These are phyloP conservation scores for Arthroderma sp. DNA, from an alignment of 2,329 filamentous ascomycete species.

Conservation along the genomic window DNA sequence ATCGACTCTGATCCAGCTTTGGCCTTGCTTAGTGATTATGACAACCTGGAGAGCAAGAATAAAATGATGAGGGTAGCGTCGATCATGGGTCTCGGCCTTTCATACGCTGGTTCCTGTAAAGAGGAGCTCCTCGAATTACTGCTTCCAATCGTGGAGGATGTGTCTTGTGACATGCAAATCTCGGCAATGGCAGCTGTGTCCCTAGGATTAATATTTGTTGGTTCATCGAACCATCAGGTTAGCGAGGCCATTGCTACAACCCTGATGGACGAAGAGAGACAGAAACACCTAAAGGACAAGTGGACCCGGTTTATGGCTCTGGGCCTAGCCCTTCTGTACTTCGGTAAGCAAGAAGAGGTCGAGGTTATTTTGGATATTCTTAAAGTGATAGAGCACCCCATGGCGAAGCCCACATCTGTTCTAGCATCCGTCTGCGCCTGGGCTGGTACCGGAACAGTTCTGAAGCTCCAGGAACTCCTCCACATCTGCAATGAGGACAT, in stretches of 20 bases:
- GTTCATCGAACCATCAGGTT: conserved; percentile 80
- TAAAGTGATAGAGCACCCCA: conserved; percentile 92
- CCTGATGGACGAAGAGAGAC: conserved; percentile 82
- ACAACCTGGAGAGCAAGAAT: conserved; percentile 67
- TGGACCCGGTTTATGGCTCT: conserved; percentile 96
- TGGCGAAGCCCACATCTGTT: conserved; percentile 90
- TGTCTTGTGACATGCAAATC: conserved; percentile 78
- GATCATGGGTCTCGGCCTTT: conserved; percentile 90
- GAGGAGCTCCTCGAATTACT: conserved; percentile 75
- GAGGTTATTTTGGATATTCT: conserved; percentile 93
- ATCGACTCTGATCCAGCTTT: conserved; percentile 82
- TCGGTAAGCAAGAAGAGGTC: conserved; percentile 95
- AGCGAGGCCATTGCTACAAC: conserved; percentile 86
- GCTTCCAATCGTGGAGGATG: conserved; percentile 75
- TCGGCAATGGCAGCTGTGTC: conserved; percentile 92
- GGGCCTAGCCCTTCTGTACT: conserved; percentile 84
- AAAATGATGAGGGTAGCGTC: conserved; percentile 65
- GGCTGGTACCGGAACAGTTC: conserved; percentile 90
- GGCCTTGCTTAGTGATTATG: conserved; percentile 67
- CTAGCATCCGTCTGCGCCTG: conserved; percentile 94
- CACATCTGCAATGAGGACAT: conserved; percentile 98
- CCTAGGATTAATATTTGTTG: conserved; percentile 81
- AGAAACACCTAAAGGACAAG: conserved; percentile 86
- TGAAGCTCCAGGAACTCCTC: conserved; percentile 93
- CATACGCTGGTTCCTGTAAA: conserved; percentile 89